A percentile compares a stretch with the other conserved stretches of the same genome.
Conservation (phyloP, 106 monocot species). For the Acanthochlamys bracteata region DNA sequence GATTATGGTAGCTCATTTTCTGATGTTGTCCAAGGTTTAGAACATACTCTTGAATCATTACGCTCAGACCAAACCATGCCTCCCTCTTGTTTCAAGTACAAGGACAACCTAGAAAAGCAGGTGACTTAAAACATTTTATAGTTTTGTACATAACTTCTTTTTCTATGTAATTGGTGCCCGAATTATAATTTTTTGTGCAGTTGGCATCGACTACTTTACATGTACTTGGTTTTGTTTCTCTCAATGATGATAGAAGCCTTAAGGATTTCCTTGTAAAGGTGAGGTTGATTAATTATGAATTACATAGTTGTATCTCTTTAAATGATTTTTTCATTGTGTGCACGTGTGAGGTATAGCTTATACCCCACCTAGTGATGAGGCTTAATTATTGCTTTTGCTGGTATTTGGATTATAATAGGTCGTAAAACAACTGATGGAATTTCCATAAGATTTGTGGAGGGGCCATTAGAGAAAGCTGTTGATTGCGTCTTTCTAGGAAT, state of each 20-base stretch:
- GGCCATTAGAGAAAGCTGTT: not conserved
- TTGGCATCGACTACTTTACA: slow-evolving; percentile 63
- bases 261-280: slow-evolving; percentile 85
- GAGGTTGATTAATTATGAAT: not conserved
- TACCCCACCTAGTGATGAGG: not conserved
- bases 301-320: no score
- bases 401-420: no score
- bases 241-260: slow-evolving; percentile 50
- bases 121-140: slow-evolving; percentile 19
- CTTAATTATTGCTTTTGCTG: no score
- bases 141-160: no score
- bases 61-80: slow-evolving; percentile 26
- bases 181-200: slow-evolving; percentile 20
- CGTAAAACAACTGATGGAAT: no score
- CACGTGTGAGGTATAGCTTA: not conserved
- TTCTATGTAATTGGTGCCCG: no score
- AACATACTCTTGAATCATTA: slow-evolving; percentile 69
- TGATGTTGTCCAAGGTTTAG: slow-evolving; percentile 77
- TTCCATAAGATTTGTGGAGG: no score
- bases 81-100: slow-evolving; percentile 67
- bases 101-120: slow-evolving; percentile 84
- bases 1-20: slow-evolving; percentile 90
- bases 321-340: not conserved
- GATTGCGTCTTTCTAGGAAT: not conserved
- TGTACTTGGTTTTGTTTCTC: slow-evolving; percentile 65